phyloP scores from a whole-genome alignment of 2,329 filamentous ascomycete genomes.

The Claviceps sp. region DNA sequence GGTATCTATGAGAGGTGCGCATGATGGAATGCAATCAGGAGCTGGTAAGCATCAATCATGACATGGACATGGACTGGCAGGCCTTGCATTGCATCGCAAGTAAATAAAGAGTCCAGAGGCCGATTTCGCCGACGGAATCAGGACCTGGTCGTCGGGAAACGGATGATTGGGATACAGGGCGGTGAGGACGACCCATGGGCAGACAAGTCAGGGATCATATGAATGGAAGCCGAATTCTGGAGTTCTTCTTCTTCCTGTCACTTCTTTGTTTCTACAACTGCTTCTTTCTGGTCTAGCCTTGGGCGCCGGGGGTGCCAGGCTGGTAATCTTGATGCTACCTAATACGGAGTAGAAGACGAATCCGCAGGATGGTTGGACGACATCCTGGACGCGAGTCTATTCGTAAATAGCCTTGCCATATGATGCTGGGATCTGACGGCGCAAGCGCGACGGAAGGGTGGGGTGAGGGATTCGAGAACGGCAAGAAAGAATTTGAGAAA shows the following conservation, averaged over 20 bases:
- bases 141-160: neutral
- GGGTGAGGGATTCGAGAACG: no score
- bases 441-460: neutral
- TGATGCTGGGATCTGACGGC: neutral
- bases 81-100: neutral
- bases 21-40: no score
- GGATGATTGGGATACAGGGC: neutral
- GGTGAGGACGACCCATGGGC: neutral
- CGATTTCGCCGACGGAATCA: neutral
- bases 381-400: neutral
- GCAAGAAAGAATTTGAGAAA: no score
- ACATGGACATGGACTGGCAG: neutral
- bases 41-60: neutral
- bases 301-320: neutral
- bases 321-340: neutral
- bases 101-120: neutral
- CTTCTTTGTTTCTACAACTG: no score
- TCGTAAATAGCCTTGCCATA: neutral
- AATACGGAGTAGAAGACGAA: neutral
- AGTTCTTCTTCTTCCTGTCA: neutral
- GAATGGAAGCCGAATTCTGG: neutral
- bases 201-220: neutral
- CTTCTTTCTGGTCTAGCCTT: no score
- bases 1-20: no score
- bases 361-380: neutral